Evolutionary conservation across 192 early-diverging fungal genomes (phyloP).

Genomic region (Linderina pennispora): DNA sequence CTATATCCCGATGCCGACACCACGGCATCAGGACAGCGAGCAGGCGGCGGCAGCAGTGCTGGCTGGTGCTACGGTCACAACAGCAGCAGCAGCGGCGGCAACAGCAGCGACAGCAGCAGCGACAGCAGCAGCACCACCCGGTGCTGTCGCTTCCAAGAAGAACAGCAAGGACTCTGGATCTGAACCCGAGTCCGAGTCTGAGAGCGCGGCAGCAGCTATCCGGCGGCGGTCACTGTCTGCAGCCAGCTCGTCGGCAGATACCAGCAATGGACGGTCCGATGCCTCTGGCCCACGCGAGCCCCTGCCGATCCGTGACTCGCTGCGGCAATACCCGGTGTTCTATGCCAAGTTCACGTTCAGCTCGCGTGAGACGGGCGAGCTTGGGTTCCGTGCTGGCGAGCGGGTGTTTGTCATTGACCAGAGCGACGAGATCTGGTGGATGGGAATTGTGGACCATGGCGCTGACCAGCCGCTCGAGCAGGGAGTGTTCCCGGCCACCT

Average conservation of each 20-base stretch:
- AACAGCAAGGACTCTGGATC: not conserved
- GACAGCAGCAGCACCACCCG: slow-evolving; percentile 3
- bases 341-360: slow-evolving; percentile 70
- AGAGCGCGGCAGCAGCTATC: slow-evolving; percentile 32
- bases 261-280: slow-evolving; percentile 21
- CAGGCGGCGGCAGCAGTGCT: slow-evolving; percentile 31
- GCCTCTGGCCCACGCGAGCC: too few species aligned
- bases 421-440: slow-evolving; percentile 80
- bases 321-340: slow-evolving; percentile 51
- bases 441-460: slow-evolving; percentile 63
- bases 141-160: not conserved
- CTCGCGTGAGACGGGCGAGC: slow-evolving; percentile 68
- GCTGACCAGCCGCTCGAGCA: slow-evolving; percentile 52
- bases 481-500: slow-evolving; percentile 76
- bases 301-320: slow-evolving; percentile 47
- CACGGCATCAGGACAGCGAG: slow-evolving; percentile 24
- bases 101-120: slow-evolving; percentile 1
- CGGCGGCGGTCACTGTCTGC: slow-evolving; percentile 7
- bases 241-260: slow-evolving; percentile 32
- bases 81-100: slow-evolving; percentile 3
- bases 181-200: slow-evolving; percentile 30
- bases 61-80: slow-evolving; percentile 15
- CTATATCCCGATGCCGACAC: slow-evolving; percentile 35
- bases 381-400: slow-evolving; percentile 63
- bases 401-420: slow-evolving; percentile 69